Conservation (phyloP, 768 basidiomycete species). For the Podaxis sp. region DNA sequence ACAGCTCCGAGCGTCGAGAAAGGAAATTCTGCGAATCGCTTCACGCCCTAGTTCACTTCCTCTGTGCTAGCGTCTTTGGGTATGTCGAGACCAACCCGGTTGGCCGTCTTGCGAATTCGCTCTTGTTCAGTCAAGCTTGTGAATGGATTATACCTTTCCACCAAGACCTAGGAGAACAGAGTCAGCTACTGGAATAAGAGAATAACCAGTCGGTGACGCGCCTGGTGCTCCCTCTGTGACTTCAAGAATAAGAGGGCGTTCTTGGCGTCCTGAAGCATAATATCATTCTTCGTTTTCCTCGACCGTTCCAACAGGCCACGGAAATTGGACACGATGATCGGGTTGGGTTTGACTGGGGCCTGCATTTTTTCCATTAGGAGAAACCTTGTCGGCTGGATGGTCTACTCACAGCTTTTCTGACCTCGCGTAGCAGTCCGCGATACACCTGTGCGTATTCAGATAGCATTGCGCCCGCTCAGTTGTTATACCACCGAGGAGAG, state of each 20-base stretch:
- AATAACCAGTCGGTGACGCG: conserved; percentile 28
- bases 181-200: background rate
- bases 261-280: conserved; percentile 48
- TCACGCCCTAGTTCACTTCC: conserved; percentile 3
- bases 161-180: conserved; percentile 51
- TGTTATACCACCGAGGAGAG: background rate
- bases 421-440: conserved; percentile 53
- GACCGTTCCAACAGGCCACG: conserved; percentile 53
- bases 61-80: conserved; percentile 44
- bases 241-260: conserved; percentile 66
- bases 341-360: conserved; percentile 38
- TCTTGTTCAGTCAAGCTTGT: conserved; percentile 79
- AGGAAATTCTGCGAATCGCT: background rate
- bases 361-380: conserved; percentile 24
- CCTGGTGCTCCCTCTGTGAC: conserved; percentile 79
- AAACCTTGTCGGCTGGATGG: background rate
- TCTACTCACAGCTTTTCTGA: conserved; percentile 49
- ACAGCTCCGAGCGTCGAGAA: background rate
- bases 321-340: conserved; percentile 46
- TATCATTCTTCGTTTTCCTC: conserved; percentile 25
- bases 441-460: conserved; percentile 40
- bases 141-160: conserved; percentile 88
- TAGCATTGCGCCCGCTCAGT: conserved; percentile 23
- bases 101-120: conserved; percentile 79
- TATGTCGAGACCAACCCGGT: conserved; percentile 85